These are phyloP conservation scores for Syncephalastrum monosporum DNA, from an alignment of 371 early-diverging fungal species.

Conservation along the genomic window DNA sequence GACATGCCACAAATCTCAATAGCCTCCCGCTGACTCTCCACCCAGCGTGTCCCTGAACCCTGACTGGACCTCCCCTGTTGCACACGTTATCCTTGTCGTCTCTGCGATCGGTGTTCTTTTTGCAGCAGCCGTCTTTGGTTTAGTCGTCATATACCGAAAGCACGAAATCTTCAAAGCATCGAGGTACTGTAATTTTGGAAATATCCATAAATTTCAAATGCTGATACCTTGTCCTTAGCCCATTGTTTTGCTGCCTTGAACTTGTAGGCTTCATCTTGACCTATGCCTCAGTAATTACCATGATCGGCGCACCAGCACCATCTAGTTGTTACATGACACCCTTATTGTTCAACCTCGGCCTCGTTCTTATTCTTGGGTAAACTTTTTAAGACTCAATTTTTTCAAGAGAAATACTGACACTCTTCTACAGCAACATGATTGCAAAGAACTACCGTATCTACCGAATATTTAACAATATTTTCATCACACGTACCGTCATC, in stretches of 20 bases:
- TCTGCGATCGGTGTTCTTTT: constrained; percentile 38
- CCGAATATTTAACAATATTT: constrained; percentile 61
- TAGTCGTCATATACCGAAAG: constrained; percentile 40
- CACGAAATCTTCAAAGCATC: constrained; percentile 58
- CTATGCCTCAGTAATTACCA: constrained; percentile 48
- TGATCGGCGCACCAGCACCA: constrained; percentile 50
- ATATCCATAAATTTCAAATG: background rate
- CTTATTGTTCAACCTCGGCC: constrained; percentile 51
- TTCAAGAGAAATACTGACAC: background rate
- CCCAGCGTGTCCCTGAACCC: constrained; percentile 54
- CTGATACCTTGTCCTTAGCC: constrained; percentile 26
- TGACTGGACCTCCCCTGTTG: constrained; percentile 38
- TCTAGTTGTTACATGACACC: constrained; percentile 49
- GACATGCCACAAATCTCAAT: constrained; percentile 2
- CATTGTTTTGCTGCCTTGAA: constrained; percentile 59
- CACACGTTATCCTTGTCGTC: constrained; percentile 42
- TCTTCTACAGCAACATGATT: constrained; percentile 51
- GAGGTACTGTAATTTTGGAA: constrained; percentile 33
- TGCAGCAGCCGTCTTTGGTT: constrained; percentile 28
- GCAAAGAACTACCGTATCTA: constrained; percentile 65
- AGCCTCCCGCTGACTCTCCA: constrained; percentile 55
- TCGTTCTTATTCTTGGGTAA: constrained; percentile 54
- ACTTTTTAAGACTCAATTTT: background rate
- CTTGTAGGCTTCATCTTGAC: constrained; percentile 55
- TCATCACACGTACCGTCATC: constrained; percentile 58